These are phyloP conservation scores for Aegilops tauschii DNA, from an alignment of 176 grass and related monocot genomes.

Conservation along the genomic window DNA sequence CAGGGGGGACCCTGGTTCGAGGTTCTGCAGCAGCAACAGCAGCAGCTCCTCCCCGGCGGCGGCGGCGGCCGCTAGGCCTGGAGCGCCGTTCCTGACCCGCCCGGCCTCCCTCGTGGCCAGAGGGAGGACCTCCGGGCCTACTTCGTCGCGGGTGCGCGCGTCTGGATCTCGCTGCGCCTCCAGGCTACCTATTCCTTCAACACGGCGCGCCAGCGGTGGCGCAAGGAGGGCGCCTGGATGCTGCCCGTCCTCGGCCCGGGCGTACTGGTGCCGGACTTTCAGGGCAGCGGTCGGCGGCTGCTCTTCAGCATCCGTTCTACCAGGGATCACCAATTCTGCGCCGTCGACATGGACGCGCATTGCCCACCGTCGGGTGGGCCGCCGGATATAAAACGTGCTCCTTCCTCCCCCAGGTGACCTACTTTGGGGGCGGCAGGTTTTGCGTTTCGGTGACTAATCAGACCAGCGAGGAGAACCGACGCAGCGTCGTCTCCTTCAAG, in stretches of 20 bases:
- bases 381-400: no score
- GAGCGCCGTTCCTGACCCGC: not conserved
- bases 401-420: no score
- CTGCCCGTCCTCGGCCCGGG: not conserved
- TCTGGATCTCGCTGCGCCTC: not conserved
- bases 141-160: not conserved
- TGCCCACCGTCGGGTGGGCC: no score
- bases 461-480: no score
- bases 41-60: not conserved
- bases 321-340: no score
- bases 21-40: not conserved
- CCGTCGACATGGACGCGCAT: no score
- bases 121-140: not conserved
- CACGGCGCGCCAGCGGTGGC: not conserved
- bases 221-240: not conserved
- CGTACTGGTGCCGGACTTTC: no score
- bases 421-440: no score
- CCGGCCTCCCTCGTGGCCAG: not conserved
- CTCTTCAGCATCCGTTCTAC: no score
- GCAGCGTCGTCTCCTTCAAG: no score
- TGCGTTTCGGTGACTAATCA: no score
- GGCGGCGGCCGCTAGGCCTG: not conserved
- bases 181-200: not conserved
- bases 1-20: not conserved
- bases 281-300: no score